These are phyloP conservation scores for Neurospora crassa DNA, from an alignment of 2,329 filamentous ascomycete genomes.

Conservation along the genomic window DNA sequence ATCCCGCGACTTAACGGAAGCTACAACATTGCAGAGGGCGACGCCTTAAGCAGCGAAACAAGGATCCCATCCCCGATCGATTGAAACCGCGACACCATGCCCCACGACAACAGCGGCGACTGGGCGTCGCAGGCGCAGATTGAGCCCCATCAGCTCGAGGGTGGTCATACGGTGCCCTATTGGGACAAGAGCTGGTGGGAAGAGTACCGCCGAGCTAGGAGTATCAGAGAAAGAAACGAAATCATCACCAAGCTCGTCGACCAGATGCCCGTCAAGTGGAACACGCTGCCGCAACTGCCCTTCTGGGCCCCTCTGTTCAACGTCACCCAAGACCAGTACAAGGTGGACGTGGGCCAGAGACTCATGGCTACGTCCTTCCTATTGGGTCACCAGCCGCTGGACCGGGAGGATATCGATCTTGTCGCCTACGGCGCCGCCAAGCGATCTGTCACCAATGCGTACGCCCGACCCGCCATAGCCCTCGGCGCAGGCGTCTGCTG, in stretches of 20 bases:
- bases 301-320: slow-evolving; percentile 7
- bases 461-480: slow-evolving; percentile 2
- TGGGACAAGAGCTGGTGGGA: neutral
- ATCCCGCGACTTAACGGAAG: neutral
- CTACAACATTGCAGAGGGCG: neutral
- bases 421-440: slow-evolving; percentile 9
- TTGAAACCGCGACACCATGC: neutral
- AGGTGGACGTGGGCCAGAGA: neutral
- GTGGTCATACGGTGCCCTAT: neutral
- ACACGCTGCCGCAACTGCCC: slow-evolving; percentile 13
- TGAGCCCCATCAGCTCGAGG: neutral
- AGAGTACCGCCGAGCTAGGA: neutral
- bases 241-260: neutral
- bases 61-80: neutral
- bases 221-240: neutral
- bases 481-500: slow-evolving; percentile 4
- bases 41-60: neutral
- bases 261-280: slow-evolving; percentile 12
- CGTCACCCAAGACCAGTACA: slow-evolving; percentile 7
- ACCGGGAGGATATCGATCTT: slow-evolving; percentile 10
- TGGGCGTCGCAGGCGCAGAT: neutral
- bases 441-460: slow-evolving; percentile 2
- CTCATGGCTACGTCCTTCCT: slow-evolving; percentile 1
- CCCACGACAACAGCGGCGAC: neutral
- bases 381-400: slow-evolving; percentile 4